Conservation (phyloP, 2,329 filamentous ascomycete species). For the Nannizzia gypsea region DNA sequence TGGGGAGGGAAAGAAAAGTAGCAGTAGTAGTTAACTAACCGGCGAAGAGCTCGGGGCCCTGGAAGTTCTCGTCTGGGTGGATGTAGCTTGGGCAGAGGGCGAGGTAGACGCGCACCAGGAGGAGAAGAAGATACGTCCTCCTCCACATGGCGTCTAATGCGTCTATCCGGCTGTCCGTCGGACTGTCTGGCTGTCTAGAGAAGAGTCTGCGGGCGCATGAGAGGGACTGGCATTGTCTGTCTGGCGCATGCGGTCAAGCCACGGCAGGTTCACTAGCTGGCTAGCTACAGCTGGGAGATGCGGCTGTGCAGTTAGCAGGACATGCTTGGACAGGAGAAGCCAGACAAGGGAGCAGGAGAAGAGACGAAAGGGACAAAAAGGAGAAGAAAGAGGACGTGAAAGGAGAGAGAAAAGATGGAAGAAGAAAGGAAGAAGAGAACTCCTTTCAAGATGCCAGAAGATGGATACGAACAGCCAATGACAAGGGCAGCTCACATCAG, state of each 20-base stretch:
- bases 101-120: conserved; percentile 84
- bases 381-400: not conserved
- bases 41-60: conserved; percentile 92
- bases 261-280: not conserved
- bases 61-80: conserved; percentile 97
- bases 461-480: not conserved
- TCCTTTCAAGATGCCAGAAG: not conserved
- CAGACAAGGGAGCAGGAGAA: not conserved
- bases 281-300: not conserved
- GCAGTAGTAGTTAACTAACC: conserved; percentile 63
- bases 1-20: not conserved
- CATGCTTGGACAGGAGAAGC: not conserved
- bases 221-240: not conserved
- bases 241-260: not conserved
- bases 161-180: too few relatives aligned
- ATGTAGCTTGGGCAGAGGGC: conserved; percentile 91
- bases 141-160: conserved; percentile 59
- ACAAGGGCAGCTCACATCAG: conserved; percentile 1
- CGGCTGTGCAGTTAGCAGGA: too few relatives aligned
- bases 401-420: not conserved
- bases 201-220: not conserved
- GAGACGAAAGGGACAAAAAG: not conserved
- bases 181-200: too few relatives aligned
- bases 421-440: not conserved
- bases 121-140: conserved; percentile 71